Conservation (phyloP, 208 protist species). For the Acanthamoeba culbertsoni region DNA sequence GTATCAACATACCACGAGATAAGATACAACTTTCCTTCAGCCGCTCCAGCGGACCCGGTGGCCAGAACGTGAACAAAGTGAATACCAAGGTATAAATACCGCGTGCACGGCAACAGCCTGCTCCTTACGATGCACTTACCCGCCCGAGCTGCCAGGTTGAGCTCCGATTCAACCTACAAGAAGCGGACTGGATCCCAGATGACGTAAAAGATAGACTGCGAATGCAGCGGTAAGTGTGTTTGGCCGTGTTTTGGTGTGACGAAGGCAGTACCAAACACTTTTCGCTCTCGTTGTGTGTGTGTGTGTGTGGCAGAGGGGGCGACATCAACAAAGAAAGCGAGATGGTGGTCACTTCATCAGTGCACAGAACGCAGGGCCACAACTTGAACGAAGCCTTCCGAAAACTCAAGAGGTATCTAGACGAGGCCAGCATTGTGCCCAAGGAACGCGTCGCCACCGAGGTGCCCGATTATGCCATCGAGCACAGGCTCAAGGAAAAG, state of each 20-base stretch:
- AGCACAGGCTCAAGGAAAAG: conserved; percentile 62
- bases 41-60: conserved; percentile 68
- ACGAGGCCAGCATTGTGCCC: conserved; percentile 53
- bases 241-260: not conserved
- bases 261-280: no score
- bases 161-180: conserved; percentile 68
- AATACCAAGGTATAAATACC: conserved; percentile 77
- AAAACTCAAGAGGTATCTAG: conserved; percentile 62
- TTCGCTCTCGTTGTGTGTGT: no score
- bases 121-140: no score
- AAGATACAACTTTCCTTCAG: conserved; percentile 23
- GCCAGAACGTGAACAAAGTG: conserved; percentile 81
- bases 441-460: conserved; percentile 50
- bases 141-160: not conserved
- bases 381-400: conserved; percentile 72
- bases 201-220: conserved; percentile 62
- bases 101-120: no score
- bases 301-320: not conserved
- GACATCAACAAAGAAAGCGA: conserved; percentile 74
- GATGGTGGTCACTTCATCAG: conserved; percentile 56
- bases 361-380: conserved; percentile 65
- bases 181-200: conserved; percentile 67
- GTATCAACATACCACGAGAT: conserved; percentile 40
- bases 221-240: not conserved
- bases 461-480: conserved; percentile 61